These are phyloP conservation scores for Adenanthera pavonina DNA, from an alignment of 306 rosid genomes.

Conservation along the genomic window DNA sequence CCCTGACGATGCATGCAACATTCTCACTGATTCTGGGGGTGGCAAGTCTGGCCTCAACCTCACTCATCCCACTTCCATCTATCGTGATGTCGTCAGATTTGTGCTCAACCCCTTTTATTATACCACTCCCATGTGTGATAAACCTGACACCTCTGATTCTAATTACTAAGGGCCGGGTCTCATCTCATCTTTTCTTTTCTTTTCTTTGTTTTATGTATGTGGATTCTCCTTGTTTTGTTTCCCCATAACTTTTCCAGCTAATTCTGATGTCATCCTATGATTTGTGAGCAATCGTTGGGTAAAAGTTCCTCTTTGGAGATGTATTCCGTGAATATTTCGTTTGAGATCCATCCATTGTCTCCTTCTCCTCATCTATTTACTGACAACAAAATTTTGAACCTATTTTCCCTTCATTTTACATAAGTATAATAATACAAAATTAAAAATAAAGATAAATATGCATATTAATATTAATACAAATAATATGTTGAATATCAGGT, in stretches of 20 bases:
- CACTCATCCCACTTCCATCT: conserved; percentile 46
- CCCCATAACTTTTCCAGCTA: not conserved
- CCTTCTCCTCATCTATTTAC: too few species aligned
- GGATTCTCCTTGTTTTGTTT: not conserved
- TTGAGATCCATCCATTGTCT: not conserved
- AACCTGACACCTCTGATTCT: conserved; percentile 45
- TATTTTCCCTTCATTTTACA: too few species aligned
- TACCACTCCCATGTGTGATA: conserved; percentile 75
- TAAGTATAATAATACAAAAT: too few species aligned
- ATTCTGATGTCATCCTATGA: not conserved
- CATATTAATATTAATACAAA: too few species aligned
- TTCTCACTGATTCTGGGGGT: conserved; percentile 66
- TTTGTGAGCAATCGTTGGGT: not conserved
- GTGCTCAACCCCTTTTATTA: conserved; percentile 61
- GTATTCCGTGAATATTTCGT: not conserved
- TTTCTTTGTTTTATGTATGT: not conserved
- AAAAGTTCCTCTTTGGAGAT: not conserved
- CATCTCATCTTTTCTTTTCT: not conserved
- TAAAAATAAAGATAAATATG: too few species aligned
- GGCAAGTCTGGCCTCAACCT: conserved; percentile 69
- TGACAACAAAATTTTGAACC: too few species aligned
- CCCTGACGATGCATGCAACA: conserved; percentile 70
- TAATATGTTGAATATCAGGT: too few species aligned
- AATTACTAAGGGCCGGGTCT: not conserved
- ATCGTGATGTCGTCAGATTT: conserved; percentile 56